Evolutionary conservation across 306 rosid species (phyloP).

Genomic region (Inga oerstediana): DNA sequence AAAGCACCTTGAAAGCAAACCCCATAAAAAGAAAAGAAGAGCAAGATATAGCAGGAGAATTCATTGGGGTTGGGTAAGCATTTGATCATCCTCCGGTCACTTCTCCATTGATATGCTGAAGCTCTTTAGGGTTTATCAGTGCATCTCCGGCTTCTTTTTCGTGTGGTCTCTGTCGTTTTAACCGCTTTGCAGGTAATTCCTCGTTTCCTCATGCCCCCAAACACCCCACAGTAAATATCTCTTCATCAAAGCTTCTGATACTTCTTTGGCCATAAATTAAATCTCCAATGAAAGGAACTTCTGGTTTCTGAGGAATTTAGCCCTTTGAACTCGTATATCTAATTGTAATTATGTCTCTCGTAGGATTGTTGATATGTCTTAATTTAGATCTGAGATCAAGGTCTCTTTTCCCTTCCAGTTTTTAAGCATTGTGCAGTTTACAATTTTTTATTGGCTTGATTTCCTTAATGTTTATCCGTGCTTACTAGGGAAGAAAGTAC

Average conservation of each 20-base stretch:
- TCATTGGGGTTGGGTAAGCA: constrained; percentile 19
- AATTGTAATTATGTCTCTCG: constrained; percentile 5
- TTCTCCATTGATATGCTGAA: constrained; percentile 43
- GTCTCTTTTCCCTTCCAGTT: not conserved
- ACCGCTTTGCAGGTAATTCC: constrained; percentile 31
- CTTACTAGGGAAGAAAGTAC: not conserved
- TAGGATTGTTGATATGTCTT: constrained; percentile 4
- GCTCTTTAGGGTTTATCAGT: constrained; percentile 48
- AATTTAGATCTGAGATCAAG: constrained; percentile 27
- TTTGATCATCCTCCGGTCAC: constrained; percentile 8
- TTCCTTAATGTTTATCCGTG: not conserved
- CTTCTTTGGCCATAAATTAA: not conserved
- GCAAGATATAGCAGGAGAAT: not conserved
- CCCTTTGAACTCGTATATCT: not conserved
- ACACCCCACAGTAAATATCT: not conserved
- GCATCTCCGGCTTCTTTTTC: constrained; percentile 34
- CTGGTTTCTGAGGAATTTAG: constrained; percentile 4
- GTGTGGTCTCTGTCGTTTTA: constrained; percentile 29
- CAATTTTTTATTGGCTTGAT: not conserved
- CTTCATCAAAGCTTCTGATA: not conserved
- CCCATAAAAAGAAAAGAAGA: not conserved
- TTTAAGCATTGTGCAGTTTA: not conserved
- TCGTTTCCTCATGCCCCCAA: not conserved
- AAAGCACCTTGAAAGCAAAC: constrained; percentile 20
- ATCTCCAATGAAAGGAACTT: not conserved